Conservation (phyloP, 441 rosid species). For the Populus hybrid region DNA sequence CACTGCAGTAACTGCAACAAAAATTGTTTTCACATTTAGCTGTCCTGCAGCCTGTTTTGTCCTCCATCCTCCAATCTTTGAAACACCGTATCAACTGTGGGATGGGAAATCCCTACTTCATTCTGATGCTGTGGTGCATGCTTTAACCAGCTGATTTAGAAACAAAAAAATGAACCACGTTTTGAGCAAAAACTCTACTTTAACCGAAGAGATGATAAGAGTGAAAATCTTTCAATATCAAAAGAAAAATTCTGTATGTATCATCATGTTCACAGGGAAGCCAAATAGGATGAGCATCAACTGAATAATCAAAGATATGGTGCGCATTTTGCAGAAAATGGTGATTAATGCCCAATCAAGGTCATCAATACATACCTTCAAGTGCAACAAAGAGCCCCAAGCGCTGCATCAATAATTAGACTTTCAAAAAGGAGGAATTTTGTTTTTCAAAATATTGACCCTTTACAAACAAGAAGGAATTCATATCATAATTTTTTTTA, state of each 20-base stretch:
- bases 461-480: neutral
- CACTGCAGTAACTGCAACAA: conserved; percentile 27
- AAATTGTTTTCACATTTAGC: conserved; percentile 22
- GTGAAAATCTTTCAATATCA: neutral
- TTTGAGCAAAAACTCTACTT: neutral
- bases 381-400: neutral
- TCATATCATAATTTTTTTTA: neutral
- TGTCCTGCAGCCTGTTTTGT: conserved; percentile 13
- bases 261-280: neutral
- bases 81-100: neutral
- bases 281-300: neutral
- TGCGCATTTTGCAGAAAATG: neutral
- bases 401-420: neutral
- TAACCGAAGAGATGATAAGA: neutral
- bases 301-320: neutral
- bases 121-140: conserved; percentile 15
- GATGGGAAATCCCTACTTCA: conserved; percentile 17
- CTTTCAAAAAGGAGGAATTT: neutral
- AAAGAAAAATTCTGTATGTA: neutral
- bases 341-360: neutral
- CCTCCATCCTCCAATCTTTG: conserved; percentile 7
- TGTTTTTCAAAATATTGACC: neutral
- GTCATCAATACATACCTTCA: neutral
- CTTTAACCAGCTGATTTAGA: conserved; percentile 48
- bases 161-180: neutral